Percentiles rank a stretch among this genome's conserved stretches.
These are phyloP conservation scores for Peziza echinospora DNA, from an alignment of 495 filamentous ascomycete genomes.

Conservation along the genomic window DNA sequence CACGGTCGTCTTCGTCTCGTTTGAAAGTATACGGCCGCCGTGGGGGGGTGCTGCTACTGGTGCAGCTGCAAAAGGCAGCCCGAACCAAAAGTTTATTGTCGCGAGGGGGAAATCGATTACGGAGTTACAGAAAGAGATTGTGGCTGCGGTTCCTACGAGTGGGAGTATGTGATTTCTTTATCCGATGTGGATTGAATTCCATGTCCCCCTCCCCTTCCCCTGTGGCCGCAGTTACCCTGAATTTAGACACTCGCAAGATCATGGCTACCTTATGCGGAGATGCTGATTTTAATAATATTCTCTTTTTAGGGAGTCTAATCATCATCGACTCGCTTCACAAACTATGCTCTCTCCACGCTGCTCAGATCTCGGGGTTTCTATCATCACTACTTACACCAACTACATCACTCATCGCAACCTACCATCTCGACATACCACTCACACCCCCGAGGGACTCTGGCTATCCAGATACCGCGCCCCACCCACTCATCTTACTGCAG, in stretches of 20 bases:
- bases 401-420: conserved; percentile 37
- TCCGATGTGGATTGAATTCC: conserved; percentile 16
- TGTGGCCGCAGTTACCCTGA: no score
- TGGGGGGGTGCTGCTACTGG: conserved; percentile 31
- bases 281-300: no score
- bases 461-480: conserved; percentile 38
- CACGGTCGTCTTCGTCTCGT: conserved; percentile 57
- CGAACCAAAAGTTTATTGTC: conserved; percentile 33
- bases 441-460: conserved; percentile 10
- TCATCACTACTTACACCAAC: conserved; percentile 32
- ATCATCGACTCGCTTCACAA: conserved; percentile 42
- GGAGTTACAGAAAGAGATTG: conserved; percentile 34
- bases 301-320: conserved; percentile 31
- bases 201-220: no score
- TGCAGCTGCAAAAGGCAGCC: conserved; percentile 30
- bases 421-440: conserved; percentile 43
- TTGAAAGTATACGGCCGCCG: conserved; percentile 28
- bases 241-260: no score
- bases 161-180: conserved; percentile 12
- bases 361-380: conserved; percentile 31
- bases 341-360: conserved; percentile 21
- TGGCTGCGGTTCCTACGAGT: conserved; percentile 26
- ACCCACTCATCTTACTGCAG: conserved; percentile 36
- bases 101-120: conserved; percentile 35
- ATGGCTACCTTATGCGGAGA: no score